Conservation (phyloP, 2,329 filamentous ascomycete genomes). For the Cladophialophora psammophila region DNA sequence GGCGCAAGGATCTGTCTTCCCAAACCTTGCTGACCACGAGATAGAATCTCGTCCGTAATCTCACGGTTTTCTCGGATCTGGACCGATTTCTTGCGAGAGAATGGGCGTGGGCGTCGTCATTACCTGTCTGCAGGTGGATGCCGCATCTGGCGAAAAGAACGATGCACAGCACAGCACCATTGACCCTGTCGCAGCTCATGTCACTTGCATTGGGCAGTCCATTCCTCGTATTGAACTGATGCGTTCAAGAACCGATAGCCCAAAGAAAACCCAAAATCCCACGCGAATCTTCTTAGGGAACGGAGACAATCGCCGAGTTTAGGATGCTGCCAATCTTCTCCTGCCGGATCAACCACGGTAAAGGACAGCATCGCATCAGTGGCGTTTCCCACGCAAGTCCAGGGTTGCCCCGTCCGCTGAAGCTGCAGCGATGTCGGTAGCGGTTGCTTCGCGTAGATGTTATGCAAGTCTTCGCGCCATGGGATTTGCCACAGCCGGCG, state of each 20-base stretch:
- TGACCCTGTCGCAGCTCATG: neutral
- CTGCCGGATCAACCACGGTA: neutral
- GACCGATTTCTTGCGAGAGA: neutral
- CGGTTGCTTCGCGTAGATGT: neutral
- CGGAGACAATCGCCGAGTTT: neutral
- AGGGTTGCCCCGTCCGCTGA: neutral
- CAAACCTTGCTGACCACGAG: constrained; percentile 2
- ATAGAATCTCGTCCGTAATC: neutral
- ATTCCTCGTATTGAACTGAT: neutral
- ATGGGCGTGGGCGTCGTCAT: neutral
- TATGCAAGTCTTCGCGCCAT: neutral
- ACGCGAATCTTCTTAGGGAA: neutral
- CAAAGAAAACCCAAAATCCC: neutral
- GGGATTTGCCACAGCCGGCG: neutral
- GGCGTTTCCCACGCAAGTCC: neutral
- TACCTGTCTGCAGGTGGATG: neutral
- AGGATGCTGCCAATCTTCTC: neutral
- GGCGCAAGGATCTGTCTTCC: neutral
- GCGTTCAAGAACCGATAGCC: neutral
- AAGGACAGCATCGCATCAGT: neutral
- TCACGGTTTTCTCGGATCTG: neutral
- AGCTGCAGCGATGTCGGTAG: neutral
- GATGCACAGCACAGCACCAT: neutral
- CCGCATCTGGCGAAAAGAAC: constrained; percentile 2
- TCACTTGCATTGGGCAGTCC: too few species aligned